Base-by-base conservation (phyloP, 1,284 basidiomycete genomes). In the Vanrija humicola region DNA sequence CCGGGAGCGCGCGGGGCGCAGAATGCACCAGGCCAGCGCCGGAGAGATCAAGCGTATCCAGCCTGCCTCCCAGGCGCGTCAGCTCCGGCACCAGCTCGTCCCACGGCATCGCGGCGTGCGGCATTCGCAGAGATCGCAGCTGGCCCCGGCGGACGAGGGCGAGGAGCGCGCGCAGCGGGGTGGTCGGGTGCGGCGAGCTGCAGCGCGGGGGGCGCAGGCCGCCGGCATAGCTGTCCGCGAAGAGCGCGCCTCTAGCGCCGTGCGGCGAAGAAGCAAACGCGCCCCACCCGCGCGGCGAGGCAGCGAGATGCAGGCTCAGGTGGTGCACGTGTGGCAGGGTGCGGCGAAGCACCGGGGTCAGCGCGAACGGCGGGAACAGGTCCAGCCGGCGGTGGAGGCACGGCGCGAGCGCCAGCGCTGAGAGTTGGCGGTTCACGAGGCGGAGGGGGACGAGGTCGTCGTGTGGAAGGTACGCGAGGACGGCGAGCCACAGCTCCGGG, bases 41-140 rank as follows among this genome's bases (percentile, higher is more conserved):
- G 15, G 61, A 49, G 26, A 72, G 28, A 50, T 72, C 64, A 18
- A 73, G 62, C n/a, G 50, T 51, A 39, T 67, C 58, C 23, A 71
- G 52, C 15, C 39, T 54, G 0, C 61, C 58, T 0, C 64, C 65
- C 3, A 70, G 45, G 2, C 58, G 39, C 4, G 42, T 29, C 5
- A 73, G 50, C 2, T 62, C 43, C 3, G 25, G 28, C 0, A 55
- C 63, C 4, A 70, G 44, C 3, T 63, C 60, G n/a, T 50, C 43
- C 34, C 57, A 50, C 3, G 60, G 46, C 3, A 66, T 38, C 3
- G 65, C 52, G 3, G 64, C 65, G 49, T 64, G 67, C 2, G 66
- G 67, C 3, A 73, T 21, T 0, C 61, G 61, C 6, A 73, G 54
- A 3, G 57, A 59, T 0, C 38, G 12, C 9, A 73, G 59, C 16